These are phyloP conservation scores for Trypanosoma rangeli DNA, from an alignment of 208 protist genomes.

Conservation along the genomic window DNA sequence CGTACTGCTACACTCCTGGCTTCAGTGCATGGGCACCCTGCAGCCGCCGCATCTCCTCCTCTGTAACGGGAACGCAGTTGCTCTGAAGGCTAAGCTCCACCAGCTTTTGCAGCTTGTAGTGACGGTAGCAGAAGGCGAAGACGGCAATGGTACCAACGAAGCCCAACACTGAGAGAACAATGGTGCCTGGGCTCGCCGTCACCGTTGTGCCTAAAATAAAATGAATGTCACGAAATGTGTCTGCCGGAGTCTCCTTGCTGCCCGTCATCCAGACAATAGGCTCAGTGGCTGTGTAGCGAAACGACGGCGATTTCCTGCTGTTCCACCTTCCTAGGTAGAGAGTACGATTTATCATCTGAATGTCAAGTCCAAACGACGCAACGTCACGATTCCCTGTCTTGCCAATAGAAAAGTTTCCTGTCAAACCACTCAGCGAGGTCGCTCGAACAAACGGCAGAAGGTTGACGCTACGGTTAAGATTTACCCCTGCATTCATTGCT, in stretches of 20 bases:
- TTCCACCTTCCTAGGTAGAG: conserved; percentile 71
- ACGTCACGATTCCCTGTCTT: conserved; percentile 63
- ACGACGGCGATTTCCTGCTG: conserved; percentile 31
- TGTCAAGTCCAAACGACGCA: conserved; percentile 58
- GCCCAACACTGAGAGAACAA: conserved; percentile 78
- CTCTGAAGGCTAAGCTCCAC: conserved; percentile 73
- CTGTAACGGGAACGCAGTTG: conserved; percentile 73
- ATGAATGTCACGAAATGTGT: conserved; percentile 82
- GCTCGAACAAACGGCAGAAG: conserved; percentile 56
- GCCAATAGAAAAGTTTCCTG: conserved; percentile 66
- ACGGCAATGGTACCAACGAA: conserved; percentile 77
- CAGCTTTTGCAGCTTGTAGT: conserved; percentile 80
- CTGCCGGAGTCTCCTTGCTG: conserved; percentile 45
- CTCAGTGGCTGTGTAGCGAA: conserved; percentile 30
- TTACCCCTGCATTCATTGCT: conserved; percentile 38
- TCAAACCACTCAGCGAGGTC: conserved; percentile 56
- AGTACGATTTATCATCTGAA: conserved; percentile 48
- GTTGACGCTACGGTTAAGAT: conserved; percentile 47
- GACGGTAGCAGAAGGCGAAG: conserved; percentile 85
- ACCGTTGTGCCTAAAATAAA: conserved; percentile 74
- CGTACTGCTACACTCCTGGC: neutral
- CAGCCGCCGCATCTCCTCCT: conserved; percentile 72
- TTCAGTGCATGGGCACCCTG: conserved; percentile 23
- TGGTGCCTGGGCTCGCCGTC: conserved; percentile 71
- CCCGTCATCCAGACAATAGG: conserved; percentile 72